phyloP scores from a whole-genome alignment of 208 protist genomes.

The Tritrichomonas musculus region DNA sequence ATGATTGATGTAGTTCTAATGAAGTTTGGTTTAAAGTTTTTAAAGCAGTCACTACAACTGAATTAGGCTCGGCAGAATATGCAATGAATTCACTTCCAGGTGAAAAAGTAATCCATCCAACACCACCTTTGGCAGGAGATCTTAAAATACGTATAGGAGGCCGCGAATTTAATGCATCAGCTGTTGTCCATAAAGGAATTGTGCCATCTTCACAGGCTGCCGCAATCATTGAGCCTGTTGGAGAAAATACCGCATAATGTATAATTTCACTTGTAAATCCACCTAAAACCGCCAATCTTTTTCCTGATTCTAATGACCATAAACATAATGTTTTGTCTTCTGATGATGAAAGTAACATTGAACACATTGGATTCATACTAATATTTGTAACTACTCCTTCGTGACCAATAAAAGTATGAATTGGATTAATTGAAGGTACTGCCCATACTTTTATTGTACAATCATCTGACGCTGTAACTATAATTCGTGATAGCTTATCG shows the following conservation, averaged over 20 bases:
- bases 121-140: neutral
- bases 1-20: neutral
- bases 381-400: neutral
- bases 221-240: neutral
- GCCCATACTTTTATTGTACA: neutral
- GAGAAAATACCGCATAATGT: neutral
- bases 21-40: neutral
- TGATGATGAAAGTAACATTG: neutral
- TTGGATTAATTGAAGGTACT: neutral
- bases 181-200: neutral
- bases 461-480: neutral
- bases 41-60: neutral
- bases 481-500: neutral
- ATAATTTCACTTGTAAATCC: neutral
- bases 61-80: neutral
- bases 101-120: constrained; percentile 3
- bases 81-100: neutral
- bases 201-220: neutral
- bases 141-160: neutral
- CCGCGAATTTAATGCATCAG: neutral
- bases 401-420: neutral
- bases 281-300: neutral
- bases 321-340: neutral
- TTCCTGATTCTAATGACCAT: neutral
- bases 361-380: neutral